A percentile compares a stretch with the other conserved stretches of the same genome.
Evolutionary conservation across 192 early-diverging fungal genomes (phyloP).

Genomic region (Physocladia obscura): DNA sequence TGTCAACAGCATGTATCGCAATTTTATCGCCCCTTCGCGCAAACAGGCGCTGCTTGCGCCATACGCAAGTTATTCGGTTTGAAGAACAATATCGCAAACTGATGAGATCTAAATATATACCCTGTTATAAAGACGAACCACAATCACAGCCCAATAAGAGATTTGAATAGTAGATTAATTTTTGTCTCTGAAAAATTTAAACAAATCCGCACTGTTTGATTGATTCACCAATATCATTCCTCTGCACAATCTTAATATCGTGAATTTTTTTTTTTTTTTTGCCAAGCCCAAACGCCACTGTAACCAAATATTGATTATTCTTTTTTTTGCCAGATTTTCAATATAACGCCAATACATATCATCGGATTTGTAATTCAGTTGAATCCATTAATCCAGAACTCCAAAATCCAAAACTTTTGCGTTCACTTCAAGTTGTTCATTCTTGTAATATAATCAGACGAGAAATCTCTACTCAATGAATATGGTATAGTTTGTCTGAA

Average conservation of each 20-base stretch:
- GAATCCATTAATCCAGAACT: not conserved
- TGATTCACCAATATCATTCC: no score
- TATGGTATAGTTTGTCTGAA: no score
- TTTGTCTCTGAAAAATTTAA: no score
- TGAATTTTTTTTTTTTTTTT: no score
- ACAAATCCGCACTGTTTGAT: no score
- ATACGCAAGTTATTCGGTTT: not conserved
- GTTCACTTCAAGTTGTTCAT: no score
- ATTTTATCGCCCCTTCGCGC: not conserved
- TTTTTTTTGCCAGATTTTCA: not conserved
- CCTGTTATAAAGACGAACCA: conserved; percentile 2
- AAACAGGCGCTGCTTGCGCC: not conserved
- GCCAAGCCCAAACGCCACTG: no score
- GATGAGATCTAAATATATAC: not conserved
- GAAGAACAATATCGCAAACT: not conserved
- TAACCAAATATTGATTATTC: not conserved
- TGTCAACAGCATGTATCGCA: not conserved
- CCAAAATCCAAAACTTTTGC: no score
- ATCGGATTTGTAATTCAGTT: not conserved
- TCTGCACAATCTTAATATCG: no score
- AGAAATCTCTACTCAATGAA: no score
- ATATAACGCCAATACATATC: not conserved
- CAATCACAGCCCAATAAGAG: conserved; percentile 3
- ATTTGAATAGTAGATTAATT: not conserved
- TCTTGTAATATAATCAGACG: no score